Conservation (phyloP, 2,329 filamentous ascomycete species). For the Fonsecaea erecta region DNA sequence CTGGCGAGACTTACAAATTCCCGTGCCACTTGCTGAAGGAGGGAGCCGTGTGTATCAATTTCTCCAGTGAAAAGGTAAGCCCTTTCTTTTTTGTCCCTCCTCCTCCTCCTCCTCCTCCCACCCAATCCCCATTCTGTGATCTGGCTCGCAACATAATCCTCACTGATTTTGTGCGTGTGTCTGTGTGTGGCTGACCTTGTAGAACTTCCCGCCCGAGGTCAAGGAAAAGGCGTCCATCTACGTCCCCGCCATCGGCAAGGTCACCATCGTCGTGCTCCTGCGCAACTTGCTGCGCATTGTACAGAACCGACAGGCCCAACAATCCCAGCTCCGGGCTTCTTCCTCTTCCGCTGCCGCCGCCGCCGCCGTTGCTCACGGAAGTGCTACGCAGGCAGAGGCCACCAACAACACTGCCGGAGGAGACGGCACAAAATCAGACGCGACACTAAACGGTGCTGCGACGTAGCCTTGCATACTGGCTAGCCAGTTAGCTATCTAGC, state of each 20-base stretch:
- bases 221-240: conserved; percentile 98
- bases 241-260: conserved; percentile 95
- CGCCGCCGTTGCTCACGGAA: not conserved
- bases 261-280: conserved; percentile 89
- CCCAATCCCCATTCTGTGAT: not conserved
- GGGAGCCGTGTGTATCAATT: conserved; percentile 98
- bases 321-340: not conserved
- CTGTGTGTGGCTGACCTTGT: conserved; percentile 15
- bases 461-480: not conserved
- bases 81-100: not conserved
- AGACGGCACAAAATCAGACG: not conserved
- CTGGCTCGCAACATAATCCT: not conserved
- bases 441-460: not conserved
- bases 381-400: not conserved
- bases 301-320: conserved; percentile 47
- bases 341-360: too few relatives aligned
- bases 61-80: conserved; percentile 80
- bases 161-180: not conserved
- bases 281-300: conserved; percentile 79
- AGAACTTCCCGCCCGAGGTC: conserved; percentile 86
- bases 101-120: not conserved
- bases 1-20: conserved; percentile 86
- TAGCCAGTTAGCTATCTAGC: too few relatives aligned
- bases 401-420: not conserved
- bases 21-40: conserved; percentile 81